Conservation (phyloP, 768 basidiomycete genomes). For the Lyophyllum atratum region DNA sequence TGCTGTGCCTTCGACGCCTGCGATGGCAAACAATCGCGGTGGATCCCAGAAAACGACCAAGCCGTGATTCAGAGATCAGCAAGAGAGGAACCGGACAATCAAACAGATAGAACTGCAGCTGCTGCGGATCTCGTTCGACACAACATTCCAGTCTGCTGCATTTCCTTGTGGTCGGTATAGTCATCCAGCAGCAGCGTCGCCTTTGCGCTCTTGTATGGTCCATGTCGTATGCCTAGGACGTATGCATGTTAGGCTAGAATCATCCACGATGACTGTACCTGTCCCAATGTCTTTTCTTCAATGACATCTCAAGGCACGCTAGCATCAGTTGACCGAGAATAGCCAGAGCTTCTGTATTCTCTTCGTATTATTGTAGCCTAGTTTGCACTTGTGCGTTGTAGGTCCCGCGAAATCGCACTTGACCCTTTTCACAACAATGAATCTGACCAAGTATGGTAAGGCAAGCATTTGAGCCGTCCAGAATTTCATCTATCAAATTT, state of each 20-base stretch:
- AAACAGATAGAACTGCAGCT: neutral
- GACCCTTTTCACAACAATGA: neutral
- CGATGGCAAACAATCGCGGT: neutral
- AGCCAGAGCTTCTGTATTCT: neutral
- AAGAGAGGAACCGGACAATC: neutral
- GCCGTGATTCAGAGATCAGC: too few species aligned
- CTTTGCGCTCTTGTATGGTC: too few species aligned
- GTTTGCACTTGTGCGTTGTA: neutral
- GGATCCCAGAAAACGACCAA: too few species aligned
- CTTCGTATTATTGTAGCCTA: neutral
- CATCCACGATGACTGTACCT: neutral
- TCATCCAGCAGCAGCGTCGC: neutral
- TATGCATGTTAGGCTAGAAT: too few species aligned
- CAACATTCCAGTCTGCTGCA: too few species aligned
- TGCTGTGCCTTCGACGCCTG: too few species aligned
- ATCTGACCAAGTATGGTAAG: slow-evolving; percentile 8
- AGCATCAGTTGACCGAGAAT: neutral
- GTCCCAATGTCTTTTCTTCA: neutral
- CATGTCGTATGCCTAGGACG: neutral
- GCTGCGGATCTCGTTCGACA: neutral
- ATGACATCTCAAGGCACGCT: neutral
- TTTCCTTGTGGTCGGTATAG: neutral
- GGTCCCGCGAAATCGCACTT: neutral
- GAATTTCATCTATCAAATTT: slow-evolving; percentile 1
- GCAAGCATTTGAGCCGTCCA: neutral